Base-by-base conservation (phyloP, 2,329 filamentous ascomycete species). In the Paraphoma sp. region DNA sequence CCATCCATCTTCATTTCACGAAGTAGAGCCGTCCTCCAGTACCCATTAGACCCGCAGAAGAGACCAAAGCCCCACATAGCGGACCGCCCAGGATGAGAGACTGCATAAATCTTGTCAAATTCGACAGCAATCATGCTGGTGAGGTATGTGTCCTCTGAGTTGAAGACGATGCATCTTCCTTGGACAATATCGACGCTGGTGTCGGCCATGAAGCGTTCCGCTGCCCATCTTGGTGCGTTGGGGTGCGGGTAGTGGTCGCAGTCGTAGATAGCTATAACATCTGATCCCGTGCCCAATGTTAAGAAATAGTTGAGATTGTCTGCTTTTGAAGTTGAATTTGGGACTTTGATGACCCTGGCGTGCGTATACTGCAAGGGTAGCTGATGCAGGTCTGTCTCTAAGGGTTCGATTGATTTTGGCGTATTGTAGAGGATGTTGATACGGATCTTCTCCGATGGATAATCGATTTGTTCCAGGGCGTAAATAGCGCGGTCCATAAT, bases 31-130 rank as follows among this genome's bases (percentile, higher is more conserved):
- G 78, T 70, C 46, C 74, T 71, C 79, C 79, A 81, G 68, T 79
- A 81, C 2, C 79, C 79, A 56, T 81, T 81, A 42, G 18, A 42
- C 51, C 57, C 79, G 46, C 77, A 79, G 65, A 81, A 81, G 9
- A 81, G 71, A 17, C 79, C 79, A 57, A 81, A 81, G 6, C 71
- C 74, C 59, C 73, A 80, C 69, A 81, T 75, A n/a, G 74, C 69
- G 10, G 77, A 70, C 14, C 79, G 72, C 6, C 79, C 79, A 1
- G 79, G 79, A 60, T 81, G 79, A 9, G 79, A 80, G 18, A 80
- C 79, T 6, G 79, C 79, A 57, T 81, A 81, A 54, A 81, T 81
- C 63, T 81, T 81, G 67, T 81, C 79, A 53, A 81, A 81, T 54
- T 81, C 79, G 38, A 81, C 73, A 1, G 76, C 71, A 30, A 81